Evolutionary conservation across 768 basidiomycete species (phyloP).

Genomic region (Termitomyces sp.): DNA sequence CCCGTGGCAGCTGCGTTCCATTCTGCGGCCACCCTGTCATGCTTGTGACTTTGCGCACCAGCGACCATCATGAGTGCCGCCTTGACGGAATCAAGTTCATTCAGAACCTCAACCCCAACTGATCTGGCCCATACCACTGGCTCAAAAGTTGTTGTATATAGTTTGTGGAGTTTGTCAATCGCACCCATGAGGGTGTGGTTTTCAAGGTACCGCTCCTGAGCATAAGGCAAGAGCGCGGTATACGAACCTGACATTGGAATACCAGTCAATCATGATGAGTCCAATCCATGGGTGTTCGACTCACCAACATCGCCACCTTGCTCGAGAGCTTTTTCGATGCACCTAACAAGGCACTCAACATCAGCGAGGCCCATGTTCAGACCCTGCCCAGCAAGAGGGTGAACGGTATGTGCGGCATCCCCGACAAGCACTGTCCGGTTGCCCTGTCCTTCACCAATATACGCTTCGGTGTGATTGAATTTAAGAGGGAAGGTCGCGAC

Average conservation of each 20-base stretch:
- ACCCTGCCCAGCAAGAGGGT: slow-evolving; percentile 95
- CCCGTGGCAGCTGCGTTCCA: slow-evolving; percentile 39
- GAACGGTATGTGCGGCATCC: slow-evolving; percentile 92
- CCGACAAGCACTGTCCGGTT: slow-evolving; percentile 84
- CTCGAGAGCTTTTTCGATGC: slow-evolving; percentile 50
- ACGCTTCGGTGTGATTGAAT: slow-evolving; percentile 80
- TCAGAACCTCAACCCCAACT: slow-evolving; percentile 83
- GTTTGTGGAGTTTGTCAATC: slow-evolving; percentile 85
- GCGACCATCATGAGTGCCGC: slow-evolving; percentile 78
- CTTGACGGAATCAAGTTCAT: slow-evolving; percentile 83
- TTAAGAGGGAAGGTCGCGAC: slow-evolving; percentile 88
- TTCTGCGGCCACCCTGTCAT: slow-evolving; percentile 7
- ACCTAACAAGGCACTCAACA: slow-evolving; percentile 63
- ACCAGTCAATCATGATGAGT: background rate
- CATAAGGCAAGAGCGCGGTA: slow-evolving; percentile 71
- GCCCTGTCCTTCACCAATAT: slow-evolving; percentile 67
- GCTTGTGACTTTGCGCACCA: slow-evolving; percentile 31
- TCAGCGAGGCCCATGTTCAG: slow-evolving; percentile 92
- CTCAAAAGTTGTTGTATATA: slow-evolving; percentile 64
- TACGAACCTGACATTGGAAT: slow-evolving; percentile 48
- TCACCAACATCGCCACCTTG: slow-evolving; percentile 81
- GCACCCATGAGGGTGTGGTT: slow-evolving; percentile 85
- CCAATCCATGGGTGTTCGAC: slow-evolving; percentile 15
- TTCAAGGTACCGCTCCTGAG: slow-evolving; percentile 72
- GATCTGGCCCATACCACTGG: slow-evolving; percentile 85